These are phyloP conservation scores for Bathelium albidoporum DNA, from an alignment of 495 filamentous ascomycete genomes.

Conservation along the genomic window DNA sequence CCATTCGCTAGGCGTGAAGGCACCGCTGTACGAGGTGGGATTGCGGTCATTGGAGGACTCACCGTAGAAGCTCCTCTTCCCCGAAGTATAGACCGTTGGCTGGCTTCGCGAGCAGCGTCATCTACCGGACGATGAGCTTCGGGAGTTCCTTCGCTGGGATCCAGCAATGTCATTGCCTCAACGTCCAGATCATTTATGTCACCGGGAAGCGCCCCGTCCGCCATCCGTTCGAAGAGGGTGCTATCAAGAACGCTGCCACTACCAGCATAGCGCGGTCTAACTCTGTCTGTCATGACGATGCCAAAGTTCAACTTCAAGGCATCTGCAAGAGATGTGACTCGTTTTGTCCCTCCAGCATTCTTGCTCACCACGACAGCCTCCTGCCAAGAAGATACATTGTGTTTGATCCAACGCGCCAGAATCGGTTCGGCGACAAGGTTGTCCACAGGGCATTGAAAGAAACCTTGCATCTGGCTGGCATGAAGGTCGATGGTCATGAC, in stretches of 20 bases:
- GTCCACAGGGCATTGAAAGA: slow-evolving; percentile 96
- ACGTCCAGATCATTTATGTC: not conserved
- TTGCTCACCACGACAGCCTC: slow-evolving; percentile 95
- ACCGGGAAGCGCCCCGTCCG: slow-evolving; percentile 26
- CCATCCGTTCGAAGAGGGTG: slow-evolving; percentile 36
- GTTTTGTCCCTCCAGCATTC: slow-evolving; percentile 92
- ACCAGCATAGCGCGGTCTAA: slow-evolving; percentile 42
- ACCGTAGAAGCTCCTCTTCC: not conserved
- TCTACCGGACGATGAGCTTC: not conserved
- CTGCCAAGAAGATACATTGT: slow-evolving; percentile 76
- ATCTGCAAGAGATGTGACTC: slow-evolving; percentile 94
- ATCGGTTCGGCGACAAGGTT: slow-evolving; percentile 94
- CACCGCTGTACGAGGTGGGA: not conserved
- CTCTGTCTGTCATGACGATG: slow-evolving; percentile 87
- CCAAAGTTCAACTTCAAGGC: slow-evolving; percentile 95
- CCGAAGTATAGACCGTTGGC: not conserved
- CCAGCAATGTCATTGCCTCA: not conserved
- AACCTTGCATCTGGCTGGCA: slow-evolving; percentile 89
- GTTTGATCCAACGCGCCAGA: slow-evolving; percentile 89
- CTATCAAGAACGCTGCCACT: slow-evolving; percentile 56
- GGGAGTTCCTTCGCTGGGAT: not conserved
- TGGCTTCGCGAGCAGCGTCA: not conserved
- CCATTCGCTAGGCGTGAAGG: not conserved
- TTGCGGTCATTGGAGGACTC: slow-evolving; percentile 4
- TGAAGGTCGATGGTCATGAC: slow-evolving; percentile 96